Evolutionary conservation across 257 asterid species (phyloP), one percentile per base, ranked within the genome.

Genomic region (Solanum lycopersicoides): DNA sequence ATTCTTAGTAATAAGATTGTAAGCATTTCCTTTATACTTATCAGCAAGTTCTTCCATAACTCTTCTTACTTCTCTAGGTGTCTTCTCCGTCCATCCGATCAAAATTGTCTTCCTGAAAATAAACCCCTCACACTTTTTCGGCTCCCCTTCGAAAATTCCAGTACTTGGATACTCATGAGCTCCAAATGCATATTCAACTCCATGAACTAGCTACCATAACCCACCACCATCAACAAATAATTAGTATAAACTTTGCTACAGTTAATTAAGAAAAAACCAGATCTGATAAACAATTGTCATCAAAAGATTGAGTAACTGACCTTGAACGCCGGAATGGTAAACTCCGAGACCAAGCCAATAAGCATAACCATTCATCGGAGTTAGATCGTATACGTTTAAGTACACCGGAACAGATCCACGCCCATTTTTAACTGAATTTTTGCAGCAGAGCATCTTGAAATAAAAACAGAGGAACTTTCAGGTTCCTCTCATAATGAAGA

Each of bases 271-370:
- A 63, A 63, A 63, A 63, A 63, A 12, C 16, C 71, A 72, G 85
- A 79, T 82, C 11, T 20, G 14, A n/a, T 14, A 37, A 42, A 23
- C 35, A 75, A 23, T 75, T 37, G 39, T 37, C 39, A 37, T 37
- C 39, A 37, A 37, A 72, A 35, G 83, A 42, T 56, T 12, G 35
- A 68, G 65, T 56, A 18, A 82, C 91, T 66, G 39, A 95, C 98
- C 98, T 95, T 95, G 94, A 91, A 95, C 93, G 7, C 96, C 98
- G 56, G 98, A 95, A 91, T 95, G 98, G 89, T 92, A 95, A 77
- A 91, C 98, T 21, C 98, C 98, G 23, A 95, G 97, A 39, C 98
- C 98, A 34, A 95, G 84, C 98, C 98, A 95, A 63, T 95, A 95
- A 87, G 98, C 98, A 72, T 94, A 95, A 69, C 96, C 96, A 77